These are phyloP conservation scores for Pleodorina starrii DNA, from an alignment of 139 green algal genomes.

Conservation along the genomic window DNA sequence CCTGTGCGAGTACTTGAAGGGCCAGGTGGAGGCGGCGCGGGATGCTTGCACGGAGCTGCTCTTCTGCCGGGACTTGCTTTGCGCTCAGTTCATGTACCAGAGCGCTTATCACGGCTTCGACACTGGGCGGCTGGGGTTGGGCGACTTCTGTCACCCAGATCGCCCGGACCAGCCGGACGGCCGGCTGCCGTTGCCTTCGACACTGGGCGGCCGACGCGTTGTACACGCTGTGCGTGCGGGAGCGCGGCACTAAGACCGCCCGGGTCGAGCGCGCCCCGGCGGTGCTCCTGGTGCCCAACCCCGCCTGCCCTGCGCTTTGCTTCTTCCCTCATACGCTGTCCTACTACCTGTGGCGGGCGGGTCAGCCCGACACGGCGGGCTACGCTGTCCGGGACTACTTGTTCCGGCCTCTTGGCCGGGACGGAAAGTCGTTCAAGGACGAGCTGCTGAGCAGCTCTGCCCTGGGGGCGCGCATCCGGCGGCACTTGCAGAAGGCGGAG, in stretches of 20 bases:
- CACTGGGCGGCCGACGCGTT: not conserved
- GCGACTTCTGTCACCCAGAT: not conserved
- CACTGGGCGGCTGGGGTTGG: not conserved
- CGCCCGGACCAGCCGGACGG: not conserved
- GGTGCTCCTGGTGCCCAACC: not conserved
- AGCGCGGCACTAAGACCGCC: not conserved
- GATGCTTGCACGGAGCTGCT: not conserved
- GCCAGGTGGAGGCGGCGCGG: no score
- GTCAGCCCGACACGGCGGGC: not conserved
- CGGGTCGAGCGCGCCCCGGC: not conserved
- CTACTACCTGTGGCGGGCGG: not conserved
- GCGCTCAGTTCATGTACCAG: not conserved
- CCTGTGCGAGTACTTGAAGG: slow-evolving; percentile 15
- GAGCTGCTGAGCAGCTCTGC: not conserved
- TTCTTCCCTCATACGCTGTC: not conserved
- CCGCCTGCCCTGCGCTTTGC: not conserved
- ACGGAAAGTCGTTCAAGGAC: not conserved
- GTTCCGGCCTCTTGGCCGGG: not conserved
- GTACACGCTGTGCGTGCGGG: not conserved
- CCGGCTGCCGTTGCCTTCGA: not conserved
- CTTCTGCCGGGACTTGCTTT: not conserved
- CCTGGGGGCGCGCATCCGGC: not conserved
- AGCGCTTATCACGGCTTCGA: not conserved
- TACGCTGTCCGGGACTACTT: not conserved
- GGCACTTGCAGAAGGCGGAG: not conserved